Base-by-base conservation (phyloP, 83 land plant genomes). In the Isoetes engelmannii region DNA sequence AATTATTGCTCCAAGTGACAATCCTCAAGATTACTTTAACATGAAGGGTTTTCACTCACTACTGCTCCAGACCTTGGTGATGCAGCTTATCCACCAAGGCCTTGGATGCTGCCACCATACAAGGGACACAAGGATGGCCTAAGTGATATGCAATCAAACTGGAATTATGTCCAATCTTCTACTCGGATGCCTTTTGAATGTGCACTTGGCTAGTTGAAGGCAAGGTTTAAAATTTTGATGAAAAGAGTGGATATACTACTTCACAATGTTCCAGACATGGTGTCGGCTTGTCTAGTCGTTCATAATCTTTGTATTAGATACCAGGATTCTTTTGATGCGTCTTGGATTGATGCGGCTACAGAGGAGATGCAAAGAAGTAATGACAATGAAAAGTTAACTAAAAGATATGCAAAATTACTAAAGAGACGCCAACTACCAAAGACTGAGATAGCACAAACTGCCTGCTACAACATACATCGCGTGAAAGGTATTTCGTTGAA, bases 11-110 rank as follows among this genome's bases (percentile, higher is more conserved):
- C 72, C 65, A 4, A 21, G 47, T 0, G 44, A 50, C 4, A 54
- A 69, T 69, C 3, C 4, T 4, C 45, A 37, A 1, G 67, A 57
- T 41, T 69, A 69, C 15, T 69, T 50, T 48, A 69, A 69, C 18
- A 4, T 4, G 8, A 57, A 69, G 61, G 67, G 67, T 2, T 69
- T 69, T 57, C 67, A 57, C 45, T 57, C 72, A 3, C 10, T 69
- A 9, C 37, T 28, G 17, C 44, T 69, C 3, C 68, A 69, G 19
- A 21, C 3, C 13, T 68, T 53, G 70, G 68, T 50, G 66, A 68
- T 46, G 0, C 4, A 45, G 70, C 65, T 17, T 54, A 54, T 54
- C 0, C 0, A 49, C 42, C 44, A 4, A 4, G 21, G 1, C 70
- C 46, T 43, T 68, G 42, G 57, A 46, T 68, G 18, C 5, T 47